Evolutionary conservation across 2,329 filamentous ascomycete genomes (phyloP).

Genomic region (Fusarium staphyleae): DNA sequence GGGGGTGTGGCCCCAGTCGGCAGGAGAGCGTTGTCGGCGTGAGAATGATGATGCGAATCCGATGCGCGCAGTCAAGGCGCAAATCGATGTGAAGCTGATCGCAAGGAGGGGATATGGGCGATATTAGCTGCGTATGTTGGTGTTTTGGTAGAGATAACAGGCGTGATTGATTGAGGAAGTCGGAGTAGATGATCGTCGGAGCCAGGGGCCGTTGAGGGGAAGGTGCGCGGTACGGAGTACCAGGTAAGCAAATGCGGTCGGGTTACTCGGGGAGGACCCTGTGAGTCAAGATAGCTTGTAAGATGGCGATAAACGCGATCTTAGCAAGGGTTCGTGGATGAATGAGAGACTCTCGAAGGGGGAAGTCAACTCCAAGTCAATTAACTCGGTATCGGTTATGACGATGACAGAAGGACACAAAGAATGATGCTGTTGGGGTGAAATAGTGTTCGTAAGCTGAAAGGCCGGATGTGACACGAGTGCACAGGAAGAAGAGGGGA

Average conservation of each 20-base stretch:
- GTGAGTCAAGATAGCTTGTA: conserved; percentile 24
- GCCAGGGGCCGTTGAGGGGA: conserved; percentile 32
- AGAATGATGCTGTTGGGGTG: conserved; percentile 7
- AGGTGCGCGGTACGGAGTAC: conserved; percentile 17
- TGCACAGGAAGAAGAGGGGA: background rate
- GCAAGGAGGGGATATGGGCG: conserved; percentile 14
- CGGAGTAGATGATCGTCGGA: conserved; percentile 33
- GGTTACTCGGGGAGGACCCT: conserved; percentile 16
- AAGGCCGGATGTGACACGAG: conserved; percentile 11
- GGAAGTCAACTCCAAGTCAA: conserved; percentile 8
- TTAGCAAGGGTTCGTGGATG: conserved; percentile 15
- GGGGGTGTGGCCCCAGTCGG: conserved; percentile 32
- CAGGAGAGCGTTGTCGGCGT: conserved; percentile 29
- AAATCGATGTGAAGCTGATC: conserved; percentile 13
- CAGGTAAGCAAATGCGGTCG: conserved; percentile 5
- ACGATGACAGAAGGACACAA: conserved; percentile 1
- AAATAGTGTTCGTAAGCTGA: conserved; percentile 11
- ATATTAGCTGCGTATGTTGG: conserved; percentile 4
- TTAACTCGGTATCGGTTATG: background rate
- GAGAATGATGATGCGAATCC: conserved; percentile 16
- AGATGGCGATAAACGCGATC: conserved; percentile 34
- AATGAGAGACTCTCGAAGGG: conserved; percentile 5
- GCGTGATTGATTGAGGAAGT: background rate
- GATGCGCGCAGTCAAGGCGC: background rate
- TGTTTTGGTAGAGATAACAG: conserved; percentile 10